Evolutionary conservation across 176 grass and related monocot species (phyloP), one percentile per base, ranked within the genome.

Genomic region (barley (Hordeum vulgare)): DNA sequence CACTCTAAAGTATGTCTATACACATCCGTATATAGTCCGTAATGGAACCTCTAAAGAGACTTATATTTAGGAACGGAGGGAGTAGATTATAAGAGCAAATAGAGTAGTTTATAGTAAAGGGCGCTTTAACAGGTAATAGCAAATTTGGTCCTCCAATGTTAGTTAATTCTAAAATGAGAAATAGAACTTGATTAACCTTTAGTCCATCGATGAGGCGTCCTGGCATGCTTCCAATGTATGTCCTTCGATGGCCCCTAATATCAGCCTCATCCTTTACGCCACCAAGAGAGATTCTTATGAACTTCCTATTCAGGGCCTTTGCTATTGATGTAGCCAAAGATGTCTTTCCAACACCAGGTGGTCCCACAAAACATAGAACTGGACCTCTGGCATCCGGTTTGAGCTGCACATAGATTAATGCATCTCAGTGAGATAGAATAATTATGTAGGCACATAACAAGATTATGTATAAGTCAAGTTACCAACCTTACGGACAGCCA

Each of bases 221-320:
- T 47, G 96, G 96, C 96, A 99, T 99, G 78, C 96, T 99, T 78
- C 96, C 96, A 85, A 99, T 91, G 78, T 99, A 99, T 67, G 96
- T 99, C 74, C 96, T 99, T 74, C 96, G 87, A 73, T 99, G 96
- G 59, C 96, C 96, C 78, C 96, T 91, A 62, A 99, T 99, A 90
- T 99, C 96, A 89, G 96, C 96, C 82, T 99, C 96, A 79, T 99
- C 96, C 77, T 96, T 99, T 40, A 99, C 93, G 80, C 96, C 93
- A 73, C 96, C 96, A 66, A 99, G 96, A 69, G 96, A 99, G 64
- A 99, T 96, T 89, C 93, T 86, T 74, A 99, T 88, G 86, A 99
- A 99, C 83, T 96, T 99, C 71, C 89, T 96, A 59, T 88, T 85
- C 57, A 99, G 80, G 35, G 93, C 96, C 83, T 78, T 89, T 63